These are phyloP conservation scores for Scedosporium aurantiacum DNA, from an alignment of 2,329 filamentous ascomycete species.

Conservation along the genomic window DNA sequence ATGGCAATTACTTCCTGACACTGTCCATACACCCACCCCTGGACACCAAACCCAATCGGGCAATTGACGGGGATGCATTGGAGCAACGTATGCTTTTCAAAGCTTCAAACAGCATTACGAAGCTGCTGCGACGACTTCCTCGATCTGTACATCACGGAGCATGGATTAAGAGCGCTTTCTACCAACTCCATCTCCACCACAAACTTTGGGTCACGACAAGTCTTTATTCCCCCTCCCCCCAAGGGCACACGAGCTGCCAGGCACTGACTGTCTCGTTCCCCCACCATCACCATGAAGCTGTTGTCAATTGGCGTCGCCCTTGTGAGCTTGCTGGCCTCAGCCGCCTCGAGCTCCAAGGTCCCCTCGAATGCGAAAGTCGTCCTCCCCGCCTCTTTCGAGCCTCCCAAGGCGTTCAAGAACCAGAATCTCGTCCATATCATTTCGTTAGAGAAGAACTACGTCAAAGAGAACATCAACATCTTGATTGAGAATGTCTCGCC, in stretches of 20 bases:
- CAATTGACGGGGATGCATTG: not conserved
- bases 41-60: not conserved
- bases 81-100: conserved; percentile 7
- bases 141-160: too few relatives aligned
- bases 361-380: conserved; percentile 44
- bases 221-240: not conserved
- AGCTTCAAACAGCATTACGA: not conserved
- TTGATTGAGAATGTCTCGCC: conserved; percentile 78
- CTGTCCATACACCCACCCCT: not conserved
- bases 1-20: not conserved
- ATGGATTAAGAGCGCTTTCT: not conserved
- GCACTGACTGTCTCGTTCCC: conserved; percentile 4
- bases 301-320: conserved; percentile 43
- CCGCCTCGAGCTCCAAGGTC: conserved; percentile 23
- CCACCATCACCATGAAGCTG: conserved; percentile 26
- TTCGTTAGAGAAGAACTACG: conserved; percentile 87
- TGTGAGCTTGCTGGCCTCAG: conserved; percentile 44
- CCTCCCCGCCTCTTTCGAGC: conserved; percentile 60
- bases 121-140: not conserved
- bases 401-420: conserved; percentile 88
- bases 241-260: conserved; percentile 7
- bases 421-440: conserved; percentile 80
- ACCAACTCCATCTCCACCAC: not conserved
- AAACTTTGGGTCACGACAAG: not conserved
- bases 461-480: conserved; percentile 86